These are phyloP conservation scores for Vaccinium macrocarpon DNA, from an alignment of 148 eudicot species.

Conservation along the genomic window DNA sequence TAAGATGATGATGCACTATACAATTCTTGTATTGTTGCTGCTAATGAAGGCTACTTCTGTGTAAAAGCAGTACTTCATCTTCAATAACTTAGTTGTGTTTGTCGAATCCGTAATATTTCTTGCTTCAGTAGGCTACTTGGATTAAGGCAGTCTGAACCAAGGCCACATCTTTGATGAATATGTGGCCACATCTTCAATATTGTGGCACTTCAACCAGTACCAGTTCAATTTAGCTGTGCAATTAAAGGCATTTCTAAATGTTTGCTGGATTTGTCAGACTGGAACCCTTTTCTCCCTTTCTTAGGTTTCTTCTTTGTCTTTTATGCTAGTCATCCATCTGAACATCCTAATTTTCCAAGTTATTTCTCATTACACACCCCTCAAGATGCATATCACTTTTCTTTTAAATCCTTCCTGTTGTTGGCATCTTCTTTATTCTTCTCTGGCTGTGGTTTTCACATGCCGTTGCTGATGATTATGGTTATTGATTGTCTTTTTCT, in stretches of 20 bases:
- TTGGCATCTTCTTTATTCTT: not conserved
- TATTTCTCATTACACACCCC: not conserved
- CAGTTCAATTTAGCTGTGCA: not conserved
- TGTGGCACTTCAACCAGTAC: not conserved
- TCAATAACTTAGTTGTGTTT: not conserved
- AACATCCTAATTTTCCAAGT: not conserved
- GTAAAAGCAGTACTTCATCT: not conserved
- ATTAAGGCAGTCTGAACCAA: not conserved
- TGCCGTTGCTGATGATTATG: not conserved
- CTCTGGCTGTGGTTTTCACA: not conserved
- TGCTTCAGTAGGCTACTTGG: not conserved
- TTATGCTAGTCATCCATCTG: not conserved
- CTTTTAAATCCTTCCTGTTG: not conserved
- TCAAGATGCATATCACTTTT: not conserved
- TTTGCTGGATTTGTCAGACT: not conserved
- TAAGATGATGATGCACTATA: too few relatives aligned
- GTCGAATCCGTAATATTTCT: not conserved
- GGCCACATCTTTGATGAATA: not conserved
- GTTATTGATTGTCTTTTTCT: not conserved
- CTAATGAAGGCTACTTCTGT: too few relatives aligned
- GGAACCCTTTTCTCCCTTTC: not conserved
- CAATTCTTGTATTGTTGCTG: too few relatives aligned
- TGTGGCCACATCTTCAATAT: not conserved
- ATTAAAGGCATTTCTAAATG: not conserved
- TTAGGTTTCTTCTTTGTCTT: not conserved